A percentile compares a stretch with the other conserved stretches of the same genome.
Conservation (phyloP, 768 basidiomycete genomes). For the Tulasnella sp. region DNA sequence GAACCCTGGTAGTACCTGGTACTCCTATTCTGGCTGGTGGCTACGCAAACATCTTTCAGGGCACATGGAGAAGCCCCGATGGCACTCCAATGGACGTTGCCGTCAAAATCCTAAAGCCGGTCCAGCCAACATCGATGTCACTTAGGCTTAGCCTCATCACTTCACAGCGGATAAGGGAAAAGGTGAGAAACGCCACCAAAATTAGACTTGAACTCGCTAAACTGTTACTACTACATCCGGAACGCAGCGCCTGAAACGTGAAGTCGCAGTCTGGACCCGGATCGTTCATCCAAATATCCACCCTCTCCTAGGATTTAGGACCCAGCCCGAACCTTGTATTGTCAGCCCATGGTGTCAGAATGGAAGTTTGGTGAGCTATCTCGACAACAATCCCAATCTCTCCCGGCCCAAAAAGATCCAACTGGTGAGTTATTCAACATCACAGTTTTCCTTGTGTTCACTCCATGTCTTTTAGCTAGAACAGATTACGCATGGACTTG, state of each 20-base stretch:
- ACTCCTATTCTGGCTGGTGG: neutral
- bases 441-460: neutral
- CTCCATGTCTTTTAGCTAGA: neutral
- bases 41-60: neutral
- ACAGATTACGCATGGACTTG: neutral
- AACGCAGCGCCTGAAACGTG: neutral
- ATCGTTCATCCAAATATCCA: neutral
- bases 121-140: conserved; percentile 58
- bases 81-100: conserved; percentile 90
- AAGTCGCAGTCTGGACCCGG: neutral
- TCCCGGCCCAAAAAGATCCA: neutral
- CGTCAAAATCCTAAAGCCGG: conserved; percentile 89
- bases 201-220: neutral
- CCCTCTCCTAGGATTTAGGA: neutral
- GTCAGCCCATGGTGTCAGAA: neutral
- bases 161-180: neutral
- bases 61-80: neutral
- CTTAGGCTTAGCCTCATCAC: neutral
- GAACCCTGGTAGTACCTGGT: neutral
- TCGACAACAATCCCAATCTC: neutral
- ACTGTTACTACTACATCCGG: neutral
- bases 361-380: neutral
- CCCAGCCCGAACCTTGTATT: neutral
- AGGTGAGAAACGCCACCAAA: neutral
- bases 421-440: neutral